These are phyloP conservation scores for Phellopilus nigrolimitatus DNA, from an alignment of 1,284 basidiomycete genomes.

Conservation along the genomic window DNA sequence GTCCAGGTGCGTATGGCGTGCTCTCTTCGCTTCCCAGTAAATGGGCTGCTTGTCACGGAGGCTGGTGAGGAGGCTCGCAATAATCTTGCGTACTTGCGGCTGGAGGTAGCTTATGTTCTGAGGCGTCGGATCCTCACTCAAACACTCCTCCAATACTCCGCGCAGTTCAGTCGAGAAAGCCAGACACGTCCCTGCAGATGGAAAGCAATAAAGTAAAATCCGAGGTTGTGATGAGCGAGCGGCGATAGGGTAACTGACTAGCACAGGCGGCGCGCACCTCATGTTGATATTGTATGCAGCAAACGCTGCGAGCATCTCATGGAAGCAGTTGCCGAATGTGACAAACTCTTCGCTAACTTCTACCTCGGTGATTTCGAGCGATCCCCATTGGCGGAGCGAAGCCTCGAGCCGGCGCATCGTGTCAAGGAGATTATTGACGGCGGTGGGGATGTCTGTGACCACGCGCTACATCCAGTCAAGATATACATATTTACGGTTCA, in stretches of 20 bases:
- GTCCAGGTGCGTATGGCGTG: background rate
- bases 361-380: conserved; percentile 60
- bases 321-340: conserved; percentile 90
- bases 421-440: conserved; percentile 79
- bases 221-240: background rate
- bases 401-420: conserved; percentile 89
- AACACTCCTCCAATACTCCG: conserved; percentile 75
- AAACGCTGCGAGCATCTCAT: conserved; percentile 80
- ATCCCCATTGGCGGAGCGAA: conserved; percentile 73
- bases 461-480: conserved; percentile 17
- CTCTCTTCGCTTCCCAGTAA: conserved; percentile 34
- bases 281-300: conserved; percentile 74
- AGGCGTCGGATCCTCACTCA: conserved; percentile 78
- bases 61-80: conserved; percentile 79
- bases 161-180: conserved; percentile 80
- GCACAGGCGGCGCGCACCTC: conserved; percentile 56
- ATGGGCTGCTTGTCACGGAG: conserved; percentile 79
- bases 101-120: conserved; percentile 69
- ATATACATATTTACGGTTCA: no score
- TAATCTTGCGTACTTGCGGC: conserved; percentile 75
- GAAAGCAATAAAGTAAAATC: background rate
- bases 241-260: background rate
- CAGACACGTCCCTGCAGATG: conserved; percentile 69
- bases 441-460: conserved; percentile 46
- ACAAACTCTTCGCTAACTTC: conserved; percentile 93